Evolutionary conservation across 2,329 filamentous ascomycete genomes (phyloP).

Genomic region (Fusarium guadeloupense): DNA sequence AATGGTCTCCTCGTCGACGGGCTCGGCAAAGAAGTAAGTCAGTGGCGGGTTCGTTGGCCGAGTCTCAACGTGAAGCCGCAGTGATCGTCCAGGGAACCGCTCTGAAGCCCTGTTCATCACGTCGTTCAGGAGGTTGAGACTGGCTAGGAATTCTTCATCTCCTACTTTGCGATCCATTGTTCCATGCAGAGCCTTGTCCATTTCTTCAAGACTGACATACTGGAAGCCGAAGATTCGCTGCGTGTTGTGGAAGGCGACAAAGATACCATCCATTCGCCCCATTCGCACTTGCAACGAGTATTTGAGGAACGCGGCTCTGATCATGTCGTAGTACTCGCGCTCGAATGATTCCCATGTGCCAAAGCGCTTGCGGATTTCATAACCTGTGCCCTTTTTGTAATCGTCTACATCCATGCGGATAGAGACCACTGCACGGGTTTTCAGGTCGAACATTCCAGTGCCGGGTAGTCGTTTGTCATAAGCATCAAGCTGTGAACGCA

Average conservation of each 20-base stretch:
- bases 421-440: conserved; percentile 90
- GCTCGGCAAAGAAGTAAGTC: conserved; percentile 92
- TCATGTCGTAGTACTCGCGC: conserved; percentile 97
- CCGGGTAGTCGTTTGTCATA: conserved; percentile 87
- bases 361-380: conserved; percentile 80
- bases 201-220: conserved; percentile 85
- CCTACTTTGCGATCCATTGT: conserved; percentile 73
- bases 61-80: conserved; percentile 86
- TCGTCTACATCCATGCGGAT: conserved; percentile 86
- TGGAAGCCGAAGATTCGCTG: conserved; percentile 97
- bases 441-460: conserved; percentile 93
- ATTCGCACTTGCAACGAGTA: conserved; percentile 97
- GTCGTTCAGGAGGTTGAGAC: conserved; percentile 80
- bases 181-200: conserved; percentile 91
- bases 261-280: conserved; percentile 98
- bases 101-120: conserved; percentile 78
- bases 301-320: conserved; percentile 91
- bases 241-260: conserved; percentile 95
- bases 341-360: conserved; percentile 93
- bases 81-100: conserved; percentile 77
- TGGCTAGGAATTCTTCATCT: conserved; percentile 85
- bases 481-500: conserved; percentile 95
- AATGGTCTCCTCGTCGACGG: conserved; percentile 78
- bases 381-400: conserved; percentile 80
- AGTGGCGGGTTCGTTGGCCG: conserved; percentile 67